Base-by-base conservation (phyloP, 129 eudicot species). In the Silybum marianum region DNA sequence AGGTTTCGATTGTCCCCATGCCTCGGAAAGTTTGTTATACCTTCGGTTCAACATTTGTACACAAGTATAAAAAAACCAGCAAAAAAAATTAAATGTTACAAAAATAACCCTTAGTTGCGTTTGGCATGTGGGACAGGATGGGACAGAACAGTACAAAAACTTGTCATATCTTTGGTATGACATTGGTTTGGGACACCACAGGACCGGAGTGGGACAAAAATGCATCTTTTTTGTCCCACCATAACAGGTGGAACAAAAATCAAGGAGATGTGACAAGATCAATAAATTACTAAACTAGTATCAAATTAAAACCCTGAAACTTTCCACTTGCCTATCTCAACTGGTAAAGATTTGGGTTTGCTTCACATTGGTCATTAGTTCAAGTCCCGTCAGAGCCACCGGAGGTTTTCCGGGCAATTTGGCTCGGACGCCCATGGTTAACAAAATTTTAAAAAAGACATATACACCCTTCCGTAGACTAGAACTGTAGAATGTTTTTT, bases 1-100 rank as follows among this genome's bases (percentile, higher is more conserved):
- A 60, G 99, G 99, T 44, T 84, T 87, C 42, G 91, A 69, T 65
- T 91, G 95, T 82, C 89, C 85, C 97, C 94, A 95, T 42, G 98
- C 91, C 54, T 75, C 90, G 0, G 93, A 86, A 58, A 95, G 88
- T 81, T 92, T 95, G 85, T 44, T 81, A 87, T 88, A 95, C 99
- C 99, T 95, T 81, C 46, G 69, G 19, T 71, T 77, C 40, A 39
- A 16, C 3, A 46, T 69, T 30, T 51, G 62, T 0, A 48, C 36
- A 34, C 54, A 18, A 66, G 19, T 28, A 24, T 80, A 34, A 46
- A 72, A 71, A 40, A 38, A 70, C 14, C 21, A 70, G 9, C 14
- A 39, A 30, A 12, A 39, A 30, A 12, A 9, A 75, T 69, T 82
- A 69, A 46, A 18, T 58, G 66, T 58, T 58, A 58, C 10, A 6